Percentiles rank a stretch among this genome's conserved stretches.
Conservation (phyloP, 306 rosid genomes). For the Glycine soja region DNA sequence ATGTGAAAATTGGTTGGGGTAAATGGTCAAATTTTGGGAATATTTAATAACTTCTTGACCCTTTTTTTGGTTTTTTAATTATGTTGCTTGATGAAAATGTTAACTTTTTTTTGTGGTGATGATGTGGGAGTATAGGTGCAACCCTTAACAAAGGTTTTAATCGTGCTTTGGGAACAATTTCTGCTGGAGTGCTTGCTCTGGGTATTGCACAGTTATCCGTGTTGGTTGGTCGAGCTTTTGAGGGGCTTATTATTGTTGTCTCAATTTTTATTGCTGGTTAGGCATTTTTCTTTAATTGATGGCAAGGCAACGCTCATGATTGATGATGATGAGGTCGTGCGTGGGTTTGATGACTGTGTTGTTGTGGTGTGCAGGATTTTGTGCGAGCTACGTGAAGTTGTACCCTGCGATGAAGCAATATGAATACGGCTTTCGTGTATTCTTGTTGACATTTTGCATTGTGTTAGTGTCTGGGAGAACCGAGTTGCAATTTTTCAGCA, state of each 20-base stretch:
- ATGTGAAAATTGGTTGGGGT: not conserved
- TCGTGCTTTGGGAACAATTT: constrained; percentile 80
- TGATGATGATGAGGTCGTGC: not conserved
- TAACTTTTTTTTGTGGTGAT: not conserved
- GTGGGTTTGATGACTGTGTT: not conserved
- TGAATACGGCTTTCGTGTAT: constrained; percentile 81
- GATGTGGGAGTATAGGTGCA: constrained; percentile 60
- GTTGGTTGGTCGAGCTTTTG: constrained; percentile 53
- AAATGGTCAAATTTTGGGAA: not conserved
- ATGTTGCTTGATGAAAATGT: not conserved
- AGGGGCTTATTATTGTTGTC: constrained; percentile 58
- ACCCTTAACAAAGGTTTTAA: constrained; percentile 79
- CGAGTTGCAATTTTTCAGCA: constrained; percentile 54
- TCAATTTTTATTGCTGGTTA: constrained; percentile 75
- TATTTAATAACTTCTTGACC: not conserved
- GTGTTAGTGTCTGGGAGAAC: constrained; percentile 68
- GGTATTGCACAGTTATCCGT: constrained; percentile 60
- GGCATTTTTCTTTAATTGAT: constrained; percentile 14
- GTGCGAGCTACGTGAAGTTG: constrained; percentile 61
- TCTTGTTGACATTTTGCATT: constrained; percentile 77
- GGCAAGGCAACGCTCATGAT: not conserved
- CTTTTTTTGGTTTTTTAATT: not conserved
- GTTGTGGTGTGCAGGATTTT: constrained; percentile 57
- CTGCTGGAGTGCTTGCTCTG: constrained; percentile 74
- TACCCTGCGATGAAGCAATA: constrained; percentile 76